Base-by-base conservation (phyloP, 2,329 filamentous ascomycete species). In the Hypoxylon sp. region DNA sequence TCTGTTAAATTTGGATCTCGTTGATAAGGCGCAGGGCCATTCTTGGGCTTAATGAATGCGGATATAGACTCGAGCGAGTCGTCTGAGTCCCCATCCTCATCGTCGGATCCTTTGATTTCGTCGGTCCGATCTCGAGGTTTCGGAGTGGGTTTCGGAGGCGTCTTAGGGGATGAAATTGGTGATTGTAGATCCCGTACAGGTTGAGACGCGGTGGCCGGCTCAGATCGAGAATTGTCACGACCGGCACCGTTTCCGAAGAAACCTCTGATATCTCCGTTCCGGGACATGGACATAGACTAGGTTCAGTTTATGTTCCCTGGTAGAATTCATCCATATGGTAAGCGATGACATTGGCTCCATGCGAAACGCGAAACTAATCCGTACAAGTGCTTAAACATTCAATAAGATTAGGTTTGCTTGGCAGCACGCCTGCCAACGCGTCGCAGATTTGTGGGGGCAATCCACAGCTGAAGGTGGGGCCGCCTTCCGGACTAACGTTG, bases 81-180 rank as follows among this genome's bases (percentile, higher is more conserved):
- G 62, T 86, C 81, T 0, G 90, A 90, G 51, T 86, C 86, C 9
- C 84, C 85, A 25, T 85, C 85, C n/a, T 91, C 90, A 8, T 91
- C 90, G 73, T 94, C 92, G 0, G 92, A 94, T 57, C 87, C 89
- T 47, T 84, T 84, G 41, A 94, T 91, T 59, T 90, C 80, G 11
- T 87, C 78, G 71, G 87, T 81, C 75, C 87, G 81, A 63, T 82
- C 79, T 51, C 79, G 67, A 63, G 70, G 39, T 53, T 73, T 74
- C 45, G 70, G 48, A 53, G 74, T 57, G 34, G 71, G 52, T 61
- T 72, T 73, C 29, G 61, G 63, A 2, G 74, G 75, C n/a, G 75
- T 76, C 14, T 56, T 70, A 34, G 74, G 74, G 25, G 74, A 74
- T 61, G 74, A 74, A 11, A 47, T 29, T 37, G 47, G 21, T 5